Evolutionary conservation across 2,329 filamentous ascomycete species (phyloP).

Genomic region (Neonectria punicea): DNA sequence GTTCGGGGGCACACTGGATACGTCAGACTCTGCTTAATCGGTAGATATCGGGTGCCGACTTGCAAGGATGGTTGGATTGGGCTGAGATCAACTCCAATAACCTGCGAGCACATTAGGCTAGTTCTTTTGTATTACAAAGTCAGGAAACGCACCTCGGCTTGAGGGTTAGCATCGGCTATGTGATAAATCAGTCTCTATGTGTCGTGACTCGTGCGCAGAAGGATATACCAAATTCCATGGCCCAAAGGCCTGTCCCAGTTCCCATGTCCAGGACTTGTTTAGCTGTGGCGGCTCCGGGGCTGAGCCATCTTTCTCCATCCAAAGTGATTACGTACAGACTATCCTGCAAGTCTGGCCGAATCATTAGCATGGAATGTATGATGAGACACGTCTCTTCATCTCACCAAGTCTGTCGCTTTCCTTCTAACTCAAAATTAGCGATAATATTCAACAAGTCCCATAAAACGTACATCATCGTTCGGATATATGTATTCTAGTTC

Average conservation of each 20-base stretch:
- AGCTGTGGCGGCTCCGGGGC: neutral
- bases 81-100: neutral
- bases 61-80: neutral
- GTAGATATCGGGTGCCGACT: neutral
- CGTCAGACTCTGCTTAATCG: neutral
- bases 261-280: neutral
- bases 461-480: neutral
- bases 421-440: neutral
- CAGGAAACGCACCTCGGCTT: neutral
- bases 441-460: neutral
- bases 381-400: neutral
- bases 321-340: neutral
- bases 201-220: neutral
- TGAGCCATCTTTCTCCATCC: neutral
- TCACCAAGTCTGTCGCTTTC: neutral
- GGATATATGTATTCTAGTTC: neutral
- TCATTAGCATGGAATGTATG: neutral
- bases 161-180: neutral
- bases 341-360: neutral
- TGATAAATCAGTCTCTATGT: neutral
- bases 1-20: slow-evolving; percentile 54
- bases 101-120: neutral
- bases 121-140: neutral
- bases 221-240: neutral
- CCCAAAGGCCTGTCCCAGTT: neutral